Conservation (phyloP, 2,329 filamentous ascomycete genomes). For the Mariannaea sp. region DNA sequence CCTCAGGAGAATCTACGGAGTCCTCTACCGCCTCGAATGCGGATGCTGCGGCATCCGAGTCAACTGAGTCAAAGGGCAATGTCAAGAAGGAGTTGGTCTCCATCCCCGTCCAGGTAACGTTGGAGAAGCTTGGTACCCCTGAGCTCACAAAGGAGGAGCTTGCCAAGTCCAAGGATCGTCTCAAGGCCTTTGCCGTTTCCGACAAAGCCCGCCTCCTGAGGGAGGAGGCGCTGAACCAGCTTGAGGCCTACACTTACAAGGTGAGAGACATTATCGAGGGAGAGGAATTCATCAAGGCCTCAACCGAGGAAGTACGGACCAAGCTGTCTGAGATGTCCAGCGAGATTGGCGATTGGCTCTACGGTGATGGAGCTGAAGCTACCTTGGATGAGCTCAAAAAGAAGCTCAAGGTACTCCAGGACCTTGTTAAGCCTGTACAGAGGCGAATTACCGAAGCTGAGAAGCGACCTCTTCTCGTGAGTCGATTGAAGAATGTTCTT, state of each 20-base stretch:
- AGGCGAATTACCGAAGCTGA: slow-evolving; percentile 73
- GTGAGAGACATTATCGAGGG: slow-evolving; percentile 81
- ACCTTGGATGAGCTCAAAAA: slow-evolving; percentile 74
- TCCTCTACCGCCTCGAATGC: slow-evolving; percentile 39
- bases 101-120: slow-evolving; percentile 56
- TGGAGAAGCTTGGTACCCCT: slow-evolving; percentile 57
- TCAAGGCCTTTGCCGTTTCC: slow-evolving; percentile 84
- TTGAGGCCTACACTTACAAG: slow-evolving; percentile 94
- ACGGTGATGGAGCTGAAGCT: slow-evolving; percentile 80
- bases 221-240: slow-evolving; percentile 86
- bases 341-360: slow-evolving; percentile 85
- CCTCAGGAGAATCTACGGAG: slow-evolving; percentile 31
- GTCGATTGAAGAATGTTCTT: slow-evolving; percentile 70
- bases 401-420: slow-evolving; percentile 76
- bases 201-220: slow-evolving; percentile 76
- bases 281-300: slow-evolving; percentile 72
- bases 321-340: slow-evolving; percentile 70
- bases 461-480: slow-evolving; percentile 72
- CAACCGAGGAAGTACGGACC: slow-evolving; percentile 70
- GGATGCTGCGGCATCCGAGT: slow-evolving; percentile 53
- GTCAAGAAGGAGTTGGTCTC: slow-evolving; percentile 63
- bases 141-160: slow-evolving; percentile 55
- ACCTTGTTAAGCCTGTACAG: slow-evolving; percentile 77
- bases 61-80: slow-evolving; percentile 54
- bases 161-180: slow-evolving; percentile 65